These are phyloP conservation scores for Ophiocordyceps polyrhachis-furcata DNA, from an alignment of 2,329 filamentous ascomycete genomes.

Conservation along the genomic window DNA sequence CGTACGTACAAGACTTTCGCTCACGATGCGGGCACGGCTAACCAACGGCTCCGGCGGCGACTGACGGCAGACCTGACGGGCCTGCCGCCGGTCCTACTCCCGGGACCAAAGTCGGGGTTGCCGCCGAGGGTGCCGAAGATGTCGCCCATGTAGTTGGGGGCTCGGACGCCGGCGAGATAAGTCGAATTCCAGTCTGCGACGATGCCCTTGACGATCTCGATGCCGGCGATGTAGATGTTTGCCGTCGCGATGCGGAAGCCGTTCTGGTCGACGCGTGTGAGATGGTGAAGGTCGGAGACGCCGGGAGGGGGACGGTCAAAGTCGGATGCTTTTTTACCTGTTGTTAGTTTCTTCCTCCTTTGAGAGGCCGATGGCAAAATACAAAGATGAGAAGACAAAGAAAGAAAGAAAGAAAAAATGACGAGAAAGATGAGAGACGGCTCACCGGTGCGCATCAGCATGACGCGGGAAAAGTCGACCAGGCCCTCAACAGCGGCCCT, in stretches of 20 bases:
- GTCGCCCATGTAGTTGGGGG: slow-evolving; percentile 50
- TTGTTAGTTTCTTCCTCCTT: not conserved
- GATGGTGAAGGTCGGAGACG: slow-evolving; percentile 35
- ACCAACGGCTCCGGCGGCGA: not conserved
- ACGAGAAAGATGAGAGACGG: not conserved
- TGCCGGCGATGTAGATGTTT: slow-evolving; percentile 49
- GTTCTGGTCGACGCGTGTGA: slow-evolving; percentile 41
- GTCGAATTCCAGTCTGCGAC: slow-evolving; percentile 38
- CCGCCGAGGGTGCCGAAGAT: slow-evolving; percentile 53
- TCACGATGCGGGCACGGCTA: not conserved
- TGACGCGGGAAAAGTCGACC: slow-evolving; percentile 47
- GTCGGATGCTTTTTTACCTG: slow-evolving; percentile 32
- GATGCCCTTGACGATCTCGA: slow-evolving; percentile 46
- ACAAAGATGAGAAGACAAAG: not conserved
- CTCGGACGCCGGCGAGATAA: slow-evolving; percentile 35
- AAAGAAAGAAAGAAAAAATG: not conserved
- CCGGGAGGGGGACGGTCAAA: slow-evolving; percentile 51
- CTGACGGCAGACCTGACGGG: slow-evolving; percentile 9
- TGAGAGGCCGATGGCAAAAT: too few relatives aligned
- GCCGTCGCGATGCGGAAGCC: slow-evolving; percentile 42
- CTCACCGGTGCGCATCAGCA: slow-evolving; percentile 44
- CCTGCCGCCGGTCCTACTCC: slow-evolving; percentile 22
- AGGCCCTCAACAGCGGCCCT: slow-evolving; percentile 35
- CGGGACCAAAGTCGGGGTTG: slow-evolving; percentile 43
- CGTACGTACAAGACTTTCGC: too few relatives aligned